These are phyloP conservation scores for Amorphotheca resinae DNA, from an alignment of 495 filamentous ascomycete species.

Conservation along the genomic window DNA sequence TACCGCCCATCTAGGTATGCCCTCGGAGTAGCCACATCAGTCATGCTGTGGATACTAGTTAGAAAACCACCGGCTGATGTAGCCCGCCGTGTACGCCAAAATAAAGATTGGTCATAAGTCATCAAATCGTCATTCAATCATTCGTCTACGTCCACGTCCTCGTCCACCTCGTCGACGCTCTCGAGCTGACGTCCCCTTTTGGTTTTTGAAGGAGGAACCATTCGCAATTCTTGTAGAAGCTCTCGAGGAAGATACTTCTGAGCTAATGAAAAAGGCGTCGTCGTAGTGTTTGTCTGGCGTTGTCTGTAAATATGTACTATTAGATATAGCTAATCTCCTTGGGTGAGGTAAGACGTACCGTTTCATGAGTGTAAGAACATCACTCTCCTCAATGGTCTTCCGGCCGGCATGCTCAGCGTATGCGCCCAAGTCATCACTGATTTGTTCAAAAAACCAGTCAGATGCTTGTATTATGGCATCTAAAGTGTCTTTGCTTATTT, in stretches of 20 bases:
- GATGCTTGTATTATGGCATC: constrained; percentile 63
- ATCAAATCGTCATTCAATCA: constrained; percentile 7
- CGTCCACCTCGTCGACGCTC: constrained; percentile 27
- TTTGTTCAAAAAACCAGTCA: constrained; percentile 83
- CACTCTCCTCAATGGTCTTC: constrained; percentile 74
- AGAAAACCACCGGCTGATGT: constrained; percentile 69
- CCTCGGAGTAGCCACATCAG: constrained; percentile 68
- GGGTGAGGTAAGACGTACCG: constrained; percentile 36
- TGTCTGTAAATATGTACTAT: constrained; percentile 46
- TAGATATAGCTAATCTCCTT: constrained; percentile 12
- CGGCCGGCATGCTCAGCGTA: constrained; percentile 75
- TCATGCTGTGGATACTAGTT: constrained; percentile 93
- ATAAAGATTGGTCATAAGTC: constrained; percentile 57
- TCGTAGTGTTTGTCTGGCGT: constrained; percentile 57
- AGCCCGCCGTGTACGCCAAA: constrained; percentile 62
- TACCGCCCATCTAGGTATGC: constrained; percentile 56
- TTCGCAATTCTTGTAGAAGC: constrained; percentile 66
- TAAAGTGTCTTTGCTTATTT: constrained; percentile 59
- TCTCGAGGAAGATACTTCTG: constrained; percentile 72
- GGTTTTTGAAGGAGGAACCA: constrained; percentile 41
- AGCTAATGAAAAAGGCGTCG: constrained; percentile 70
- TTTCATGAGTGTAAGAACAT: constrained; percentile 69
- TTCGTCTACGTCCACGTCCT: constrained; percentile 5
- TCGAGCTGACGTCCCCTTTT: constrained; percentile 23
- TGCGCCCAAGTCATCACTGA: constrained; percentile 60